Evolutionary conservation across 2,329 filamentous ascomycete genomes (phyloP).

Genomic region (Colletotrichum sp.): DNA sequence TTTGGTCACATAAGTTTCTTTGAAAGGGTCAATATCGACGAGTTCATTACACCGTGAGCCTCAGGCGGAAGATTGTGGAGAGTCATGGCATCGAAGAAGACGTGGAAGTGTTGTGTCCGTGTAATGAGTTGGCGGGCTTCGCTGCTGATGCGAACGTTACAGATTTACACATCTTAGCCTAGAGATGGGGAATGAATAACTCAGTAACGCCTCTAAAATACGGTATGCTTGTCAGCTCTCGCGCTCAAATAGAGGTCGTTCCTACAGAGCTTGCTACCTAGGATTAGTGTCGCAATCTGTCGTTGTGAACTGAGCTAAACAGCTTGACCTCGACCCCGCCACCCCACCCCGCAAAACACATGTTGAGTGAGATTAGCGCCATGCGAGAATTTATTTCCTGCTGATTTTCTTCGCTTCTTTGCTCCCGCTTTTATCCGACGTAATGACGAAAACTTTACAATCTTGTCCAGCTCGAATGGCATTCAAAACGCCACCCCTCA

Average conservation of each 20-base stretch:
- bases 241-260: background rate
- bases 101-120: background rate
- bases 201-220: background rate
- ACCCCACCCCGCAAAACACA: background rate
- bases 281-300: background rate
- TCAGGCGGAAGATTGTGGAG: background rate
- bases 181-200: background rate
- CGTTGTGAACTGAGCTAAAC: background rate
- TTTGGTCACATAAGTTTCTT: constrained; percentile 67
- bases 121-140: background rate
- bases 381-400: background rate
- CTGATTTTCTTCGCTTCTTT: background rate
- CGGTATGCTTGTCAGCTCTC: background rate
- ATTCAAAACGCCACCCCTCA: background rate
- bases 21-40: constrained; percentile 64
- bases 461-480: background rate
- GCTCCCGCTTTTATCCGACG: background rate
- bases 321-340: background rate
- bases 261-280: background rate
- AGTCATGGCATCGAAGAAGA: background rate
- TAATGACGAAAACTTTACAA: background rate
- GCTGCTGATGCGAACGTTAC: background rate
- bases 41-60: constrained; percentile 41
- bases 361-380: background rate
- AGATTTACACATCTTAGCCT: background rate